These are phyloP conservation scores for Wickerhamiella hasegawae DNA, from an alignment of 805 yeast species.

Conservation along the genomic window DNA sequence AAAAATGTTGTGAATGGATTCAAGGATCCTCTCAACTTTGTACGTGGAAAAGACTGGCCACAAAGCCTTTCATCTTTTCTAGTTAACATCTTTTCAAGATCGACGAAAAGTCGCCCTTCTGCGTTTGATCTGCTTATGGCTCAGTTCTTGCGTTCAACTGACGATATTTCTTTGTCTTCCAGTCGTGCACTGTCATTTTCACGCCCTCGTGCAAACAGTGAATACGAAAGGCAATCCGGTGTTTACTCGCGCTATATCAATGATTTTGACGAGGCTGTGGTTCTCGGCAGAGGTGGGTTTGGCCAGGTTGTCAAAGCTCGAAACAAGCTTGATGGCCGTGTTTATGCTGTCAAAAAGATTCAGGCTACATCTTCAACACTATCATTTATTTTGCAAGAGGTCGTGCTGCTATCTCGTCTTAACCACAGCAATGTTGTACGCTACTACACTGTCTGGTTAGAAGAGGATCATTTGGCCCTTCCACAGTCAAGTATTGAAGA, in stretches of 20 bases:
- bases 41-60: slow-evolving; percentile 32
- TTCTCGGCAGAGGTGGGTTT: slow-evolving; percentile 86
- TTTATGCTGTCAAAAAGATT: slow-evolving; percentile 86
- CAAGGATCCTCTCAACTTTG: slow-evolving; percentile 47
- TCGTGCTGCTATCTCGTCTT: slow-evolving; percentile 74
- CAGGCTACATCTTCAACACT: slow-evolving; percentile 38
- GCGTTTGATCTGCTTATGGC: slow-evolving; percentile 76
- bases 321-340: slow-evolving; percentile 82
- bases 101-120: slow-evolving; percentile 57
- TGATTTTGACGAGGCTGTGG: slow-evolving; percentile 89
- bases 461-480: slow-evolving; percentile 36
- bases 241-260: slow-evolving; percentile 60
- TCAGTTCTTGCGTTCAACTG: slow-evolving; percentile 53
- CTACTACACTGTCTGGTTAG: slow-evolving; percentile 95
- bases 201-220: neutral
- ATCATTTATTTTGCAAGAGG: slow-evolving; percentile 75
- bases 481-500: neutral
- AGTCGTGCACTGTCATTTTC: neutral
- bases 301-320: slow-evolving; percentile 98
- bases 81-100: slow-evolving; percentile 43
- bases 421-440: slow-evolving; percentile 94
- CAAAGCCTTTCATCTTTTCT: slow-evolving; percentile 52
- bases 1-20: slow-evolving; percentile 36
- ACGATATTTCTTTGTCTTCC: slow-evolving; percentile 12
- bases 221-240: neutral